These are phyloP conservation scores for Chytriomyces sp. DNA, from an alignment of 192 early-diverging fungal species.

Conservation along the genomic window DNA sequence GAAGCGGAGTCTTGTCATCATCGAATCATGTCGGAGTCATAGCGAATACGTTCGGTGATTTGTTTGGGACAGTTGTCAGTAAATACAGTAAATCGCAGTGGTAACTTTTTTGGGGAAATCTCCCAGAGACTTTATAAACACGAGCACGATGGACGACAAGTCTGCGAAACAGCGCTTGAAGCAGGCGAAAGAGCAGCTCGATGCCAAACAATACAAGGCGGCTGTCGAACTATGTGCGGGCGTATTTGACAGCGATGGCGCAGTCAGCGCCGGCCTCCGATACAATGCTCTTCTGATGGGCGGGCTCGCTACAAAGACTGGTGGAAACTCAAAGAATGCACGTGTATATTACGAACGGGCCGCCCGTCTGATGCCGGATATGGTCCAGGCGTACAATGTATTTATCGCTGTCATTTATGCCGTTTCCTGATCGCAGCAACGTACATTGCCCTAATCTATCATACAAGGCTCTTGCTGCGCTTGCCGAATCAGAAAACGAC, in stretches of 20 bases:
- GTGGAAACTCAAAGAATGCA: slow-evolving; percentile 22
- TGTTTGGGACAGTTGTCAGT: no score
- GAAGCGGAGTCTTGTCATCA: no score
- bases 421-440: neutral
- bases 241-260: slow-evolving; percentile 8
- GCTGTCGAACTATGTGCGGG: neutral
- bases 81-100: no score
- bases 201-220: neutral
- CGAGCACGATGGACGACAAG: slow-evolving; percentile 2
- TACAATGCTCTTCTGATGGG: slow-evolving; percentile 56
- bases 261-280: slow-evolving; percentile 1
- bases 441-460: neutral
- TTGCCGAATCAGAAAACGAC: slow-evolving; percentile 38
- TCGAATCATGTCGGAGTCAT: no score
- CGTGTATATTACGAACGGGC: slow-evolving; percentile 40
- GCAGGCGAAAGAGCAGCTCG: slow-evolving; percentile 2
- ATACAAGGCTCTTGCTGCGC: slow-evolving; percentile 39
- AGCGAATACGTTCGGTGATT: no score
- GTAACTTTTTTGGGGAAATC: no score
- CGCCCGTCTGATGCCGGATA: slow-evolving; percentile 27
- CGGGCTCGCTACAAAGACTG: slow-evolving; percentile 39
- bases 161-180: slow-evolving; percentile 38
- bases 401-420: neutral
- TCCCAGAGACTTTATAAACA: no score
- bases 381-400: slow-evolving; percentile 49